Base-by-base conservation (phyloP, 2,329 filamentous ascomycete genomes). In the Botrytis sinoallii region DNA sequence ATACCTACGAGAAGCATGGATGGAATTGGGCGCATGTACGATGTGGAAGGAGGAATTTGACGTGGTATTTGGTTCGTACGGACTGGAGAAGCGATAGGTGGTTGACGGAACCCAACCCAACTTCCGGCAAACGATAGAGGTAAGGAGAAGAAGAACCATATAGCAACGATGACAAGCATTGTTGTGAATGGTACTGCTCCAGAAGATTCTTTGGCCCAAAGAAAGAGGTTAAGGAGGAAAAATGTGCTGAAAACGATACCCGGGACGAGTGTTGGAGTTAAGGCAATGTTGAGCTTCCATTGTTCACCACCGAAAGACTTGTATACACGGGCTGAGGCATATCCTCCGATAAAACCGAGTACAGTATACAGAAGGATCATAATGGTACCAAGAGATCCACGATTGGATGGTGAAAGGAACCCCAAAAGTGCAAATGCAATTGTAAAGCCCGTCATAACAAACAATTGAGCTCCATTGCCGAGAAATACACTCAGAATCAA, bases 21-120 rank as follows among this genome's bases (percentile, higher is more conserved):
- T 1, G 96, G 96, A 12, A 98, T 84, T 0, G 93, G 93, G 75
- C 92, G 91, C 67, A 98, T 90, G 79, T 97, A 98, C 14, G 92
- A 93, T 3, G 89, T 90, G 65, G 90, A 88, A 0, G 93, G 94
- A 18, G 96, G 96, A 69, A 99, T 97, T 84, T 99, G 96, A 75
- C 96, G 92, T 0, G 96, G 96, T 77, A 99, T 99, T 84, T 99
- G 96, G 87, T 99, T 99, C 70, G 94, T 97, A 79, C 93, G 93
- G 38, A 97, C 95, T 0, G 96, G 95, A 2, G 94, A 85, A 80
- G 94, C 90, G 71, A 97, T 86, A 20, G 88, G 86, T 60, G 85
- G 81, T 77, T 91, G 89, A 76, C 92, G 93, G 87, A 98, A 98
- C 46, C 94, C 96, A 61, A 98, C 82, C 94, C 95, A 99, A 63